Evolutionary conservation across 2,329 filamentous ascomycete species (phyloP).

Genomic region (Didymella arachidicola): DNA sequence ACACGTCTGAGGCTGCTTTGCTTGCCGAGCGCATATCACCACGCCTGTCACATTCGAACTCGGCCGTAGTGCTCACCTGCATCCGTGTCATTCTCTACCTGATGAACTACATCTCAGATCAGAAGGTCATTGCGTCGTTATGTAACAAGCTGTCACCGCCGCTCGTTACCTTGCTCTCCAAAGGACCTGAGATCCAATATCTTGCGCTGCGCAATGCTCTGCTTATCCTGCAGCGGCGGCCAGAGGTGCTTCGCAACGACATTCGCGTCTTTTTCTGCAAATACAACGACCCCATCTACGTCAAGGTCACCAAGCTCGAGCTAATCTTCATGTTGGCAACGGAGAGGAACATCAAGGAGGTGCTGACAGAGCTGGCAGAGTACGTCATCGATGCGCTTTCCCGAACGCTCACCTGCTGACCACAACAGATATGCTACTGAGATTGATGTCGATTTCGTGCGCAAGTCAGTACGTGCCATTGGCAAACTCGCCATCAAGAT

Average conservation of each 20-base stretch:
- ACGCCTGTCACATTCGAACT: conserved; percentile 96
- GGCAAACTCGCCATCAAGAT: conserved; percentile 99
- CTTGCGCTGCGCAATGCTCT: conserved; percentile 92
- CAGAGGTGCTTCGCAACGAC: conserved; percentile 93
- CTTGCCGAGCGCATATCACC: conserved; percentile 93
- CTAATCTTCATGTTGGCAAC: conserved; percentile 98
- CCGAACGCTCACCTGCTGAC: not conserved
- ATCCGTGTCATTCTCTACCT: conserved; percentile 96
- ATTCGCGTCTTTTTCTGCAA: conserved; percentile 99
- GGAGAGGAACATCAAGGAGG: conserved; percentile 93
- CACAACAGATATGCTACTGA: conserved; percentile 79
- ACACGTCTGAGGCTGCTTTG: conserved; percentile 84
- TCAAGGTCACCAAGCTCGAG: conserved; percentile 98
- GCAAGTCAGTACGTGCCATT: conserved; percentile 95
- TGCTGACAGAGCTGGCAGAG: conserved; percentile 91
- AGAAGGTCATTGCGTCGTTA: conserved; percentile 84
- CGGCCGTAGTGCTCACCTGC: conserved; percentile 92
- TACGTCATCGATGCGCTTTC: conserved; percentile 52
- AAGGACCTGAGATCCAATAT: conserved; percentile 98
- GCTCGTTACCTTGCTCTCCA: conserved; percentile 90
- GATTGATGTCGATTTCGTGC: conserved; percentile 98
- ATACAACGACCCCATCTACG: conserved; percentile 99
- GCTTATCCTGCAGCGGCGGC: conserved; percentile 88
- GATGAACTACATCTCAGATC: conserved; percentile 97
- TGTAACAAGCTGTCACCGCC: conserved; percentile 95